These are phyloP conservation scores for Onygenales sp. DNA, from an alignment of 2,329 filamentous ascomycete genomes.

Conservation along the genomic window DNA sequence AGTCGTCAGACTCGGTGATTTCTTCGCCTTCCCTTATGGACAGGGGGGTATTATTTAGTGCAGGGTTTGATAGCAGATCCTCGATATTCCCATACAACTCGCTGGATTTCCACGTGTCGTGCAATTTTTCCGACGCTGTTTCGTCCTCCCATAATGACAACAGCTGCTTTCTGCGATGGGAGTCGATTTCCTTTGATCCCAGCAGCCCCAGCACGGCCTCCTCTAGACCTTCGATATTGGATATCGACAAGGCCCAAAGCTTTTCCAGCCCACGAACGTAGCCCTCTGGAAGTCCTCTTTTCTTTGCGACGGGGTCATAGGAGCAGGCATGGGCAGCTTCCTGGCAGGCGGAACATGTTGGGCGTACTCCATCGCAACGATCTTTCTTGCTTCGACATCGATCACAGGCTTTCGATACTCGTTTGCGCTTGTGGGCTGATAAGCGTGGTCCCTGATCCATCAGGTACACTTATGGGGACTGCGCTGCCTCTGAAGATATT, in stretches of 20 bases:
- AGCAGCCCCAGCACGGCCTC: constrained; percentile 30
- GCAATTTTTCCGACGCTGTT: constrained; percentile 30
- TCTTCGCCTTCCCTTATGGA: constrained; percentile 24
- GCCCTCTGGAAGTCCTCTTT: constrained; percentile 37
- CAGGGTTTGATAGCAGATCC: constrained; percentile 27
- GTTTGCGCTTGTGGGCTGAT: constrained; percentile 23
- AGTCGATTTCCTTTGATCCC: constrained; percentile 23
- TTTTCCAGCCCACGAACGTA: constrained; percentile 39
- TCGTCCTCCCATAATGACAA: constrained; percentile 33
- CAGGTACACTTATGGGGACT: background rate
- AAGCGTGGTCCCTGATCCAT: background rate
- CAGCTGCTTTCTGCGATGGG: constrained; percentile 22
- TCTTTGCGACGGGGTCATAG: constrained; percentile 36
- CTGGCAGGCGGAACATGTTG: constrained; percentile 34
- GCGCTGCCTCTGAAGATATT: background rate
- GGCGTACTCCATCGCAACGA: constrained; percentile 36
- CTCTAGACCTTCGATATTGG: constrained; percentile 36
- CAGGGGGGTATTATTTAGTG: constrained; percentile 16
- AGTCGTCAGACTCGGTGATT: background rate
- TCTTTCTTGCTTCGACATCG: constrained; percentile 38
- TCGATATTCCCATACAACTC: constrained; percentile 30
- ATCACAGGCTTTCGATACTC: constrained; percentile 38
- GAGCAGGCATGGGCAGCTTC: constrained; percentile 31
- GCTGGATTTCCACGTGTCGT: constrained; percentile 36
- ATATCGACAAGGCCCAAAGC: constrained; percentile 35